These are phyloP conservation scores for Neurospora hispaniola DNA, from an alignment of 495 filamentous ascomycete genomes.

Conservation along the genomic window DNA sequence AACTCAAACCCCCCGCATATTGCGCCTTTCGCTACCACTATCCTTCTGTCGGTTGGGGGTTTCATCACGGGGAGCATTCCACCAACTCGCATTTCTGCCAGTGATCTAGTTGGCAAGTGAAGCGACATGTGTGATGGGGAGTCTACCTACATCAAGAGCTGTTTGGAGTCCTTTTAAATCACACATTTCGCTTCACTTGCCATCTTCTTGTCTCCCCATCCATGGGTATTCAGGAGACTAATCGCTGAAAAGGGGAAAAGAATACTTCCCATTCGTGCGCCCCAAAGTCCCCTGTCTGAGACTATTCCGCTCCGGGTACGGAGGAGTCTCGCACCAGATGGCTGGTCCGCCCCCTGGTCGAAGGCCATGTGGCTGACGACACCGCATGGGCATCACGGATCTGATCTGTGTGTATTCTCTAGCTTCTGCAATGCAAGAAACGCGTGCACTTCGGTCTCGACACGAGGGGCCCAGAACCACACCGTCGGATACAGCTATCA, in stretches of 20 bases:
- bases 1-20: not conserved
- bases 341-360: not conserved
- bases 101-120: not conserved
- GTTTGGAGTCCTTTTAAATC: not conserved
- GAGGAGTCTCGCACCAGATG: not conserved
- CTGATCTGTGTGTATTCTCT: not conserved
- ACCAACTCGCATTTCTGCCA: not conserved
- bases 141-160: not conserved
- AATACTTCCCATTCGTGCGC: not conserved
- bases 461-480: not conserved
- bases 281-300: not conserved
- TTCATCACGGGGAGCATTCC: not conserved
- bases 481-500: not conserved
- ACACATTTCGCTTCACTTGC: not conserved
- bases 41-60: not conserved
- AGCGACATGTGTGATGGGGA: not conserved
- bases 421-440: not conserved
- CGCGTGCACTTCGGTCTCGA: not conserved
- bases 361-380: not conserved
- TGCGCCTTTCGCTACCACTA: not conserved
- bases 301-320: not conserved
- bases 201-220: not conserved
- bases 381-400: not conserved
- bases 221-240: not conserved
- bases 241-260: not conserved